A percentile compares a stretch with the other conserved stretches of the same genome.
phyloP scores from a whole-genome alignment of 192 early-diverging fungal genomes.

The Lobulomyces angularis region DNA sequence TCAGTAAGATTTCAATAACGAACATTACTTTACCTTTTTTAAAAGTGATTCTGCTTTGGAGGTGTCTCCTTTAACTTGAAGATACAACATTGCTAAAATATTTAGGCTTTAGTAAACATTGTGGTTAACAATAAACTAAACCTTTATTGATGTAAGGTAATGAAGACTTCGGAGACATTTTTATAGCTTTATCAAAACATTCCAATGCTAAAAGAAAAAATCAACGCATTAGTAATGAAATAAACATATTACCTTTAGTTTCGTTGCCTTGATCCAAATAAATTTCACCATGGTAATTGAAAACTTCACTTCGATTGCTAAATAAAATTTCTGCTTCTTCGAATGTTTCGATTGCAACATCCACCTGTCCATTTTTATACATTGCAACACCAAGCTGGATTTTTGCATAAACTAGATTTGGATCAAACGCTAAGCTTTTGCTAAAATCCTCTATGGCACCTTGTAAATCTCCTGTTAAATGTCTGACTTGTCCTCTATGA shows the following conservation, averaged over 20 bases:
- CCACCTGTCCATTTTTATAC: conserved; percentile 77
- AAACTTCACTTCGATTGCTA: conserved; percentile 68
- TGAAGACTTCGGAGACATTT: conserved; percentile 68
- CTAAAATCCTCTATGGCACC: conserved; percentile 76
- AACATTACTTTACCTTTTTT: conserved; percentile 10
- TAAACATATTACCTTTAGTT: conserved; percentile 11
- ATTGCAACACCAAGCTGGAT: conserved; percentile 91
- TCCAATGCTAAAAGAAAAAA: conserved; percentile 42
- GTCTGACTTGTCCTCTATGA: conserved; percentile 58
- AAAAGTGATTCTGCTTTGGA: conserved; percentile 64
- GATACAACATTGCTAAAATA: conserved; percentile 32
- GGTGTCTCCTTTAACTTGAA: conserved; percentile 67
- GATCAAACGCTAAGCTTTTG: conserved; percentile 65
- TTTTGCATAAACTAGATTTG: conserved; percentile 71
- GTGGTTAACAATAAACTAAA: conserved; percentile 33
- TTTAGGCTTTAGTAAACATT: background rate
- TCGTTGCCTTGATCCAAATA: conserved; percentile 76
- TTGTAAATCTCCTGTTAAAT: conserved; percentile 69
- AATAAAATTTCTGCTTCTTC: conserved; percentile 68
- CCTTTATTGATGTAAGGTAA: conserved; percentile 98
- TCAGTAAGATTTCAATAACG: no score
- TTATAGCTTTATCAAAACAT: conserved; percentile 80
- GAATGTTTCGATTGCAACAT: conserved; percentile 64
- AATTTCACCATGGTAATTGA: conserved; percentile 97
- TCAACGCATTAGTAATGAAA: background rate